A percentile compares a stretch with the other conserved stretches of the same genome.
phyloP scores from a whole-genome alignment of 306 rosid species.

The Rubus idaeus region DNA sequence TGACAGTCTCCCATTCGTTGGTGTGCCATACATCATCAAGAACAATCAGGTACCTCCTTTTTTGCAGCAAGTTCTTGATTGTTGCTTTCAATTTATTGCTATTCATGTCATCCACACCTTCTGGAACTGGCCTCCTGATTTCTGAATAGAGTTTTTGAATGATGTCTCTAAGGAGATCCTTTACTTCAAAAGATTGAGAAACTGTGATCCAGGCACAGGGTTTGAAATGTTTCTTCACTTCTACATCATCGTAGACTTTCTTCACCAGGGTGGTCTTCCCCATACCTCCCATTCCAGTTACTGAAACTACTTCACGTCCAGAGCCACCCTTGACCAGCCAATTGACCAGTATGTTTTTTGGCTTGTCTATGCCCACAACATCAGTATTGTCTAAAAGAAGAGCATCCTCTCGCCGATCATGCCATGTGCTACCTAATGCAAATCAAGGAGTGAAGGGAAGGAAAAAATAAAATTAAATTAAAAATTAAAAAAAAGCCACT shows the following conservation, averaged over 20 bases:
- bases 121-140: conserved; percentile 34
- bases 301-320: conserved; percentile 41
- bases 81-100: conserved; percentile 28
- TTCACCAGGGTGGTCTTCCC: conserved; percentile 65
- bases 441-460: background rate
- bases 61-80: conserved; percentile 43
- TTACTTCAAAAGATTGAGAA: conserved; percentile 44
- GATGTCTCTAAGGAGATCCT: conserved; percentile 48
- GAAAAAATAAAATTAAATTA: background rate
- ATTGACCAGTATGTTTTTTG: conserved; percentile 38
- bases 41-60: conserved; percentile 52
- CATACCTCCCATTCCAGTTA: conserved; percentile 67
- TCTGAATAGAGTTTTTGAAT: conserved; percentile 29
- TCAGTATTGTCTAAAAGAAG: conserved; percentile 63
- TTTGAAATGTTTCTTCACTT: conserved; percentile 53
- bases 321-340: conserved; percentile 42
- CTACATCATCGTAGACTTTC: conserved; percentile 55
- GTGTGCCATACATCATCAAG: conserved; percentile 62
- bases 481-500: background rate
- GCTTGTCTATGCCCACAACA: conserved; percentile 59
- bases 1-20: conserved; percentile 58
- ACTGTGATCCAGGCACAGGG: conserved; percentile 58
- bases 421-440: conserved; percentile 19
- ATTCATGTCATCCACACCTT: conserved; percentile 42
- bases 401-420: conserved; percentile 53